phyloP scores from a whole-genome alignment of 306 rosid genomes.

The Lathyrus tuberosus region DNA sequence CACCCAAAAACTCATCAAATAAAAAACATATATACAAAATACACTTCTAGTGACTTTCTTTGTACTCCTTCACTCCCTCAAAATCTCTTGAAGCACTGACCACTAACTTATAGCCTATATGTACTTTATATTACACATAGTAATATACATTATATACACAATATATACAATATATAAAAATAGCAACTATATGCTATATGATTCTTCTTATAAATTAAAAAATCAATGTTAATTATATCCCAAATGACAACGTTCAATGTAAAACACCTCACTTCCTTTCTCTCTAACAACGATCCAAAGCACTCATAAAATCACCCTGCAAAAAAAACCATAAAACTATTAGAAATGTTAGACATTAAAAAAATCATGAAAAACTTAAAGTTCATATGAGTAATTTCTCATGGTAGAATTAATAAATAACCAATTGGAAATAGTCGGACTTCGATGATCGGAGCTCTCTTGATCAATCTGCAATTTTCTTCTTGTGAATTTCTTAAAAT shows the following conservation, averaged over 20 bases:
- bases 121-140: conserved; percentile 9
- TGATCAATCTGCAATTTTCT: conserved; percentile 47
- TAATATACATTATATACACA: background rate
- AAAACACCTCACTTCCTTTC: conserved; percentile 44
- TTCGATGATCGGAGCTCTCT: conserved; percentile 45
- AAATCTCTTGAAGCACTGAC: conserved; percentile 44
- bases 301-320: conserved; percentile 70
- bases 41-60: background rate
- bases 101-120: background rate
- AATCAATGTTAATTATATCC: conserved; percentile 37
- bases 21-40: conserved; percentile 24
- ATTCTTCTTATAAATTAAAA: conserved; percentile 36
- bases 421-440: conserved; percentile 64
- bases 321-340: conserved; percentile 24
- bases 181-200: conserved; percentile 18
- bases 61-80: conserved; percentile 30
- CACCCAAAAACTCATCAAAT: conserved; percentile 4
- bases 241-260: conserved; percentile 11
- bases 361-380: background rate
- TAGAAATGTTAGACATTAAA: background rate
- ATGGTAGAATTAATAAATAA: conserved; percentile 35
- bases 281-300: conserved; percentile 64
- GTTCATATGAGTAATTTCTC: background rate
- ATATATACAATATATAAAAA: background rate
- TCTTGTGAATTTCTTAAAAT: conserved; percentile 62